Evolutionary conservation across 2,329 filamentous ascomycete genomes (phyloP).

Genomic region (Neonectria ditissima): DNA sequence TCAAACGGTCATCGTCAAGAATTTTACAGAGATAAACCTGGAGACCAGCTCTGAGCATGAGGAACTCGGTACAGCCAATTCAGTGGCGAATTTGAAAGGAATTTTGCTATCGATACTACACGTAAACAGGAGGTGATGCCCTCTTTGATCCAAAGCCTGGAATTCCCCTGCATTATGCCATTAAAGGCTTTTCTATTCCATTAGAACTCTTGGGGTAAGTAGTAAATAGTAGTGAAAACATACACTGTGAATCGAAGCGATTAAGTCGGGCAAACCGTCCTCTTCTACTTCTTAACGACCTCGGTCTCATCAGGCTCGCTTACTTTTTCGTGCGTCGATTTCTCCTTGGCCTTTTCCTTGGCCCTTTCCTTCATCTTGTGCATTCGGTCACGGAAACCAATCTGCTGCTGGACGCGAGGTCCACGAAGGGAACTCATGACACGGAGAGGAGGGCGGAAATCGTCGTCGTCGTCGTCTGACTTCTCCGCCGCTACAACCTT

Average conservation of each 20-base stretch:
- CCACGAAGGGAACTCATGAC: constrained; percentile 49
- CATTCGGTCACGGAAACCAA: constrained; percentile 47
- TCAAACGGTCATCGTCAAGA: neutral
- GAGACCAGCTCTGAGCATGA: neutral
- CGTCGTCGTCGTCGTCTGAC: constrained; percentile 42
- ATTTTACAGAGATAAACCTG: neutral
- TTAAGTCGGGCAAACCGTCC: neutral
- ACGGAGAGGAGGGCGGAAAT: constrained; percentile 41
- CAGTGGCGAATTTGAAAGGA: neutral
- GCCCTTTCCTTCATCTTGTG: constrained; percentile 45
- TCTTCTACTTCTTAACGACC: constrained; percentile 27
- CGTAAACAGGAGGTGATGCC: neutral
- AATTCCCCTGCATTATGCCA: neutral
- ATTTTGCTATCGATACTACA: neutral
- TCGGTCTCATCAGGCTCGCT: constrained; percentile 20
- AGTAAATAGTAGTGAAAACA: neutral
- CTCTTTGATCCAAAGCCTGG: neutral
- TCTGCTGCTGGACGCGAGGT: constrained; percentile 46
- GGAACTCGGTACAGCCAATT: neutral
- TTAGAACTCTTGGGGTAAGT: neutral
- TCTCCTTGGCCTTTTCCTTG: constrained; percentile 33
- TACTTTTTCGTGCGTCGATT: constrained; percentile 1
- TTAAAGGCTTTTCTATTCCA: neutral
- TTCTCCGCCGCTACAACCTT: constrained; percentile 28
- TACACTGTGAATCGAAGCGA: neutral